Evolutionary conservation across 345 rosid species (phyloP).

Genomic region (Aegle marmelos): DNA sequence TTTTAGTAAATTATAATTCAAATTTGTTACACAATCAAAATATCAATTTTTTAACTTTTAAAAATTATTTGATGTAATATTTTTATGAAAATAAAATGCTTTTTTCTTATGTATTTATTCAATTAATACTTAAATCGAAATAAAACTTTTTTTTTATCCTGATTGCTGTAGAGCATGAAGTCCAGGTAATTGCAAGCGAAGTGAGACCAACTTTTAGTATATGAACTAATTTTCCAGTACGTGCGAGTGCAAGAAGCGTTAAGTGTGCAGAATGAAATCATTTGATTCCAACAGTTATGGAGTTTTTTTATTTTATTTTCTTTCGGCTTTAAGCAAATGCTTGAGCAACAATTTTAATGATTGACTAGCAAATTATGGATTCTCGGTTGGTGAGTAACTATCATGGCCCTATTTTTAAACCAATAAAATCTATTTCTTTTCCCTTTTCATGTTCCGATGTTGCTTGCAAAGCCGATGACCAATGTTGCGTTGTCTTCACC

Average conservation of each 20-base stretch:
- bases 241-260: neutral
- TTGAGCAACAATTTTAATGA: constrained; percentile 15
- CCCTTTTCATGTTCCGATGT: neutral
- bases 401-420: neutral
- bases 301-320: neutral
- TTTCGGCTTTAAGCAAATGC: constrained; percentile 10
- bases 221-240: too few relatives aligned
- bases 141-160: too few relatives aligned
- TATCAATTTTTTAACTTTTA: too few relatives aligned
- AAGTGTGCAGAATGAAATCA: neutral
- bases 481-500: neutral
- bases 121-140: too few relatives aligned
- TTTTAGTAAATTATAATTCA: neutral
- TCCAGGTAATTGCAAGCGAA: too few relatives aligned
- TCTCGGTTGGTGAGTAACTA: constrained; percentile 13
- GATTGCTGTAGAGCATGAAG: neutral
- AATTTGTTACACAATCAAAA: too few relatives aligned
- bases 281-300: constrained; percentile 15
- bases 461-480: constrained; percentile 8
- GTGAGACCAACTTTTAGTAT: too few relatives aligned
- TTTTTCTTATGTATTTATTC: too few relatives aligned
- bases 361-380: neutral
- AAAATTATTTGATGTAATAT: too few relatives aligned
- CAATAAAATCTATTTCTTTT: neutral
- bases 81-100: too few relatives aligned